Base-by-base conservation (phyloP, 139 green algal genomes). In the Coccomyxa sp. region DNA sequence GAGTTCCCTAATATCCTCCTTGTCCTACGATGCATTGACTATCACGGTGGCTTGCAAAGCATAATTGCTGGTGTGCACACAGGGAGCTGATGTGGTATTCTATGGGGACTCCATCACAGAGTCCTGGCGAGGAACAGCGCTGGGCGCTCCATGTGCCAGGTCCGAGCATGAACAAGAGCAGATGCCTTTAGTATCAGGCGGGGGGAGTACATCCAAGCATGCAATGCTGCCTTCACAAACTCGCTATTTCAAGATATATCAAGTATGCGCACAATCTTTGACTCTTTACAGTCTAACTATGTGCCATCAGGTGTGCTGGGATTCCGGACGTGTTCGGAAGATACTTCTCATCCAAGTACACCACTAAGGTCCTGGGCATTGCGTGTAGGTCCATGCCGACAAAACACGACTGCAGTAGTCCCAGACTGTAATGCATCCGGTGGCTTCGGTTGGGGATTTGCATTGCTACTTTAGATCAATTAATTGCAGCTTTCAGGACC, bases 51-150 rank as follows among this genome's bases (percentile, higher is more conserved):
- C 38, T 51, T 51, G 38, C 38, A 51, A n/a, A 51, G 38, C 38
- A 51, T 51, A 7, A 51, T 51, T 51, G 38, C 38, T 51, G 38
- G 7, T 51, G 3, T 51, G 38, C 38, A 51, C 38, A 51, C 84
- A 87, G 84, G 80, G 79, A 17, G 74, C 51, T 60, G 75, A 84
- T 16, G 3, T 82, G 0, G 60, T 82, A 9, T 84, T 84, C 51
- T 87, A 87, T 63, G 84, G 84, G 18, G 80, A 87, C 38, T 78
- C 45, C 60, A 92, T 92, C 76, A 91, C 81, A 10, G 88, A 92
- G 77, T 38, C 75, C 18, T 91, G 81, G 82, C 59, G 78, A 4
- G 87, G 85, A 18, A 88, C 85, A 0, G 84, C 86, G 31, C 27
- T 76, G 16, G 86, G 84, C 13, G 38, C 38, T 51, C 38, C 38